phyloP scores from a whole-genome alignment of 2,329 filamentous ascomycete species.

The Colletotrichum musicola region DNA sequence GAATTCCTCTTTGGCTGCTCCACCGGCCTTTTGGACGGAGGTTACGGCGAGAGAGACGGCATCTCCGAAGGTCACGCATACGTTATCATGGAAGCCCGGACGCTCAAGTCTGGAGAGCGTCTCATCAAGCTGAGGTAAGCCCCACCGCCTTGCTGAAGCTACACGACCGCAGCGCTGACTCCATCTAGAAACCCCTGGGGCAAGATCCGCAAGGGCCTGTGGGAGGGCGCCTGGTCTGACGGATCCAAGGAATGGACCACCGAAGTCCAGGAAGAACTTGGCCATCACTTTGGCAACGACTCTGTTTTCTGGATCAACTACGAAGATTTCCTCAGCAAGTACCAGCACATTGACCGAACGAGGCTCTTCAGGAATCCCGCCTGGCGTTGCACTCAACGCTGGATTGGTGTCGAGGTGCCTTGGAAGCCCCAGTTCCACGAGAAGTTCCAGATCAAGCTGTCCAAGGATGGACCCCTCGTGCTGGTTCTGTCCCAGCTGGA shows the following conservation, averaged over 20 bases:
- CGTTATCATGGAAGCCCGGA: constrained; percentile 70
- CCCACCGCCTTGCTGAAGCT: neutral
- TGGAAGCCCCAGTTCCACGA: constrained; percentile 73
- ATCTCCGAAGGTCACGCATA: constrained; percentile 72
- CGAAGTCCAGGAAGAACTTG: constrained; percentile 68
- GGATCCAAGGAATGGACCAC: constrained; percentile 73
- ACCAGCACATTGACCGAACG: constrained; percentile 71
- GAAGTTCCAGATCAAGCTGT: constrained; percentile 70
- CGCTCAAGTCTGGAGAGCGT: constrained; percentile 64
- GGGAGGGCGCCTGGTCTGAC: constrained; percentile 72
- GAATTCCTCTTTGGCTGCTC: constrained; percentile 83
- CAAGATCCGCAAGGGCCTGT: constrained; percentile 67
- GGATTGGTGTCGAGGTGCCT: constrained; percentile 72
- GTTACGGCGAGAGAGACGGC: constrained; percentile 70
- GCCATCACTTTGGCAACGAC: constrained; percentile 71
- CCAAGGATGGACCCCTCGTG: constrained; percentile 68
- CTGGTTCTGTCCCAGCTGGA: constrained; percentile 73
- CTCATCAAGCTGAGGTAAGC: constrained; percentile 65
- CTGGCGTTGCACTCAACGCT: constrained; percentile 70
- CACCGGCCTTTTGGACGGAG: constrained; percentile 72
- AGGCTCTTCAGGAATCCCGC: constrained; percentile 70
- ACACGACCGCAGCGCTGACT: neutral
- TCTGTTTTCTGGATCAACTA: constrained; percentile 75
- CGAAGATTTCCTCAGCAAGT: constrained; percentile 72
- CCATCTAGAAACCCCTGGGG: constrained; percentile 69